Conservation (phyloP, 306 rosid genomes). For the Herpetospermum pedunculosum region DNA sequence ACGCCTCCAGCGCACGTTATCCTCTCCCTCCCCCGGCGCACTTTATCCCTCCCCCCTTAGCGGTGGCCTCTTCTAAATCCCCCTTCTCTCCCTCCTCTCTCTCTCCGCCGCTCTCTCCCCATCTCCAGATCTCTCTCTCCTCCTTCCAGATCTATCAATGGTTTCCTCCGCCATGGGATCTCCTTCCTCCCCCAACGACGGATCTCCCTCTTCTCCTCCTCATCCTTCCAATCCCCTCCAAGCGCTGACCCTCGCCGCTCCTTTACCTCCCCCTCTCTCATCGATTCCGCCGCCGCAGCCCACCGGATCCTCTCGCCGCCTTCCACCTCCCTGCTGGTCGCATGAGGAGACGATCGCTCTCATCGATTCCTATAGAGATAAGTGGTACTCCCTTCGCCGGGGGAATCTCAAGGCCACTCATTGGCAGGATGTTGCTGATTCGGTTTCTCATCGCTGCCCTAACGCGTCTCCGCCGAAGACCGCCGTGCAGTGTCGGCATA, state of each 20-base stretch:
- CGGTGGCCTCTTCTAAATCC: constrained; percentile 66
- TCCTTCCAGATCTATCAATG: neutral
- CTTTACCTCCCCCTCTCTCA: constrained; percentile 23
- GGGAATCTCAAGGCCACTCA: constrained; percentile 82
- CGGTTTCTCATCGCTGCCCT: constrained; percentile 54
- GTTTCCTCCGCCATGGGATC: constrained; percentile 28
- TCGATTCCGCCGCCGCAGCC: constrained; percentile 13
- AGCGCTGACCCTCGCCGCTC: constrained; percentile 9
- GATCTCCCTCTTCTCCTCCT: constrained; percentile 4
- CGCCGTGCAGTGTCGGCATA: constrained; percentile 95
- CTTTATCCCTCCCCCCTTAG: constrained; percentile 34
- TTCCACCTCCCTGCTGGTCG: constrained; percentile 91
- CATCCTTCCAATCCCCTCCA: constrained; percentile 22
- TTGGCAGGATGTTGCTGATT: constrained; percentile 94
- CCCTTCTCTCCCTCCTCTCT: constrained; percentile 16
- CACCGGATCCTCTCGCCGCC: constrained; percentile 55
- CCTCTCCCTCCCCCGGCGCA: constrained; percentile 25
- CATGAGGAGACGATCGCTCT: constrained; percentile 81
- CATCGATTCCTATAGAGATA: constrained; percentile 75
- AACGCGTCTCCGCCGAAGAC: constrained; percentile 57
- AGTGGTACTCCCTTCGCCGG: constrained; percentile 89
- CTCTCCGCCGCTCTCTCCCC: constrained; percentile 1
- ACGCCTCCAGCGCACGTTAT: constrained; percentile 13
- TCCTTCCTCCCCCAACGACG: constrained; percentile 21
- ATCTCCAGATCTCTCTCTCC: neutral